phyloP scores from a whole-genome alignment of 1,284 basidiomycete genomes.

The Ceratobasidium sp. region DNA sequence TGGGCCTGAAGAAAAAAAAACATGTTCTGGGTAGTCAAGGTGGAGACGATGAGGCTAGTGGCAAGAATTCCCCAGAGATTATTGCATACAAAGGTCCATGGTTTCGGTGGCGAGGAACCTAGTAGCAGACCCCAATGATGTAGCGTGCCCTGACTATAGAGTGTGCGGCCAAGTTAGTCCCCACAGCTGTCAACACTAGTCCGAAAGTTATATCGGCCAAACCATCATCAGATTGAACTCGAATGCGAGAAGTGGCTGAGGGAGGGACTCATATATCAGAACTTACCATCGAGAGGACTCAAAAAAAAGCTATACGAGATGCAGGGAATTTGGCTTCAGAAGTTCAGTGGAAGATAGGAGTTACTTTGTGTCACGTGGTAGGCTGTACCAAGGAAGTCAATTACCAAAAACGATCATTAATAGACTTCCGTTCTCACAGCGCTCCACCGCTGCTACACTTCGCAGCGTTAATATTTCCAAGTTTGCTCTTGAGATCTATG shows the following conservation, averaged over 20 bases:
- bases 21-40: not conserved
- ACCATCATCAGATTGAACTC: not conserved
- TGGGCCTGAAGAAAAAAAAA: not conserved
- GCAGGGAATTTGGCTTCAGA: too few relatives aligned
- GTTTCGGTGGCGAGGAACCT: not conserved
- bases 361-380: not conserved
- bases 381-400: not conserved
- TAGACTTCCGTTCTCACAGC: not conserved
- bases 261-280: not conserved
- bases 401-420: not conserved
- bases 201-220: not conserved
- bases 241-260: not conserved
- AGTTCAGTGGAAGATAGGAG: not conserved
- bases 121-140: not conserved
- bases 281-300: not conserved
- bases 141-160: not conserved
- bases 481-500: not conserved
- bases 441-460: not conserved
- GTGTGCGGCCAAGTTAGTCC: not conserved
- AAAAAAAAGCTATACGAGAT: too few relatives aligned
- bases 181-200: not conserved
- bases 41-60: slow-evolving; percentile 11
- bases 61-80: not conserved
- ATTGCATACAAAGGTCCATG: not conserved
- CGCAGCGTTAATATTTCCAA: not conserved